phyloP scores from a whole-genome alignment of 108 stramenopile species.

The Nannochloropsis salina region DNA sequence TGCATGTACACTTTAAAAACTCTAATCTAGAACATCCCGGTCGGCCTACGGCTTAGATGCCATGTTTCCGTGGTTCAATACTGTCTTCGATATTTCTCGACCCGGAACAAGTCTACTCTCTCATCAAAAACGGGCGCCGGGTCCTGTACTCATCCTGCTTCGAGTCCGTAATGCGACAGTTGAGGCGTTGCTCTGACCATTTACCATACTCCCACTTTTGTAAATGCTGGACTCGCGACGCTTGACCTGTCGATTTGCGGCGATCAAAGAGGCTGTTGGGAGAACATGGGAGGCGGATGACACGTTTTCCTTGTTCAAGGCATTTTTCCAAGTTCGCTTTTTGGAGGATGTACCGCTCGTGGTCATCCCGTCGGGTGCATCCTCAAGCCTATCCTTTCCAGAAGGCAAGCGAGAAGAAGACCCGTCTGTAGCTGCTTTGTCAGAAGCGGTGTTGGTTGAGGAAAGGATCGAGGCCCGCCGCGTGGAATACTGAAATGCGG shows the following conservation, averaged over 20 bases:
- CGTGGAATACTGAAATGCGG: conserved; percentile 1
- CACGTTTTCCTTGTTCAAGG: background rate
- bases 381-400: too few relatives aligned
- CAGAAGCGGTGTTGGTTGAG: background rate
- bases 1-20: too few relatives aligned
- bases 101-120: too few relatives aligned
- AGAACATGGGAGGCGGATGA: background rate
- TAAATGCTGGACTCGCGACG: background rate
- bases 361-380: too few relatives aligned
- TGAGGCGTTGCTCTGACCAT: background rate
- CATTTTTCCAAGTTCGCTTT: background rate
- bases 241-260: background rate
- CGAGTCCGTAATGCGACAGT: background rate
- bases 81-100: too few relatives aligned
- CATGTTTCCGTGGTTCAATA: too few relatives aligned
- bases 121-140: background rate
- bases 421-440: too few relatives aligned
- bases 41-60: too few relatives aligned
- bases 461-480: background rate
- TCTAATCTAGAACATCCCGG: too few relatives aligned
- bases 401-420: too few relatives aligned
- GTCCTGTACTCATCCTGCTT: conserved; percentile 19
- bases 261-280: background rate
- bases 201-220: background rate
- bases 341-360: background rate